Evolutionary conservation across 192 early-diverging fungal genomes (phyloP), one percentile per base, ranked within the genome.

Genomic region (Oehlia diaphana): DNA sequence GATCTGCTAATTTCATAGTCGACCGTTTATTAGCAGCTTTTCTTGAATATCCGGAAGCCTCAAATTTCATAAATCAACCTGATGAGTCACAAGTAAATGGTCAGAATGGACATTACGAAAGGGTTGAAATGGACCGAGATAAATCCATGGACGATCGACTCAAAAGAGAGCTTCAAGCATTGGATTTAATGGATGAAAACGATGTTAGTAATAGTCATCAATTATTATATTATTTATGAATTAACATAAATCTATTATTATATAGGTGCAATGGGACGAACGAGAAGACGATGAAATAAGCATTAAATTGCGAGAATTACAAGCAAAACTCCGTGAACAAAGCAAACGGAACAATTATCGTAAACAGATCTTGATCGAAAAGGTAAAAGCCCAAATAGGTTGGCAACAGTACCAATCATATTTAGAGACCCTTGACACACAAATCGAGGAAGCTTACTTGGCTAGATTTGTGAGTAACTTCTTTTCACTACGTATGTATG

Each of bases 401-500:
- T 95, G 88, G 82, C 95, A 97, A 78, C 93, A 98, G 84, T 98
- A 95, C 86, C 92, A 89, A 35, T 87, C 90, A 37, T 92, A 97
- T 21, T 83, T 97, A 74, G 96, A 97, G 73, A 93, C 94, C 69
- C 86, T 96, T 42, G 95, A 97, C 81, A 94, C 92, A 82, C 93
- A 94, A 82, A 92, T 98, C 23, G 96, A 97, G 81, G 90, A 92
- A 81, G 90, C 91, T 80, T 98, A 95, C 79, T 82, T 92, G 31
- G 95, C 95, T 83, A 89, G 96, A 71, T 93, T 95, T 86, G 93
- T 95, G 86, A 79, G 89, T 89, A 49, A 47, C 26, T 7, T 47
- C 19, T 70, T 69, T 42, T 21, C 14, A 21, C 4, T 70, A 42
- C 4, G 4, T 42, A 42, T 5, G 39, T 7, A 42, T 42, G 7